Percentiles rank a stretch among this genome's conserved stretches.
Conservation (phyloP, 176 grass and related monocot genomes). For the Oryza brachyantha region DNA sequence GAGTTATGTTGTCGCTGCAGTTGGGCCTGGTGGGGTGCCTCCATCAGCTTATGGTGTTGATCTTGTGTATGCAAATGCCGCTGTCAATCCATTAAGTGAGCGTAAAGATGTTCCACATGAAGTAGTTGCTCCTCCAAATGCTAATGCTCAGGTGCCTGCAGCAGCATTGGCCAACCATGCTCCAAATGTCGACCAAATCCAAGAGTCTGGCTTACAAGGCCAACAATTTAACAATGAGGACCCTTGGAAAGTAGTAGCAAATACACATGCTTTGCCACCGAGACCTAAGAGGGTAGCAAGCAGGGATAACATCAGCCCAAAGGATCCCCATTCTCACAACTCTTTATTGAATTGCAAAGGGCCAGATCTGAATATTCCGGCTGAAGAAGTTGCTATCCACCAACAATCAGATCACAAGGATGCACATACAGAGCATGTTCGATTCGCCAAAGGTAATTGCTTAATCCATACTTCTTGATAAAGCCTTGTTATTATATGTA, state of each 20-base stretch:
- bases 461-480: constrained; percentile 14
- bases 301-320: constrained; percentile 68
- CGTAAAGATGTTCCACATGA: constrained; percentile 54
- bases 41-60: constrained; percentile 52
- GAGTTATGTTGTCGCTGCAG: constrained; percentile 47
- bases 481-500: constrained; percentile 1
- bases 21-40: constrained; percentile 40
- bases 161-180: constrained; percentile 28
- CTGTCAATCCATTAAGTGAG: constrained; percentile 45
- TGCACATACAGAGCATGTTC: constrained; percentile 36
- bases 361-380: constrained; percentile 62
- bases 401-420: constrained; percentile 40
- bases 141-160: constrained; percentile 41
- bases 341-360: constrained; percentile 56
- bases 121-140: constrained; percentile 18
- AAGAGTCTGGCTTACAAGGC: constrained; percentile 45
- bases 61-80: constrained; percentile 45
- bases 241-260: constrained; percentile 30
- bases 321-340: constrained; percentile 46
- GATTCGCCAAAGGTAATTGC: constrained; percentile 49
- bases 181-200: constrained; percentile 50
- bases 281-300: constrained; percentile 80
- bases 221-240: constrained; percentile 52
- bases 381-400: constrained; percentile 46
- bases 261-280: constrained; percentile 53